Percentiles rank a stretch among this genome's conserved stretches.
phyloP scores from a whole-genome alignment of 1,139 yeast species.

The Suhomyces anneliseae region DNA sequence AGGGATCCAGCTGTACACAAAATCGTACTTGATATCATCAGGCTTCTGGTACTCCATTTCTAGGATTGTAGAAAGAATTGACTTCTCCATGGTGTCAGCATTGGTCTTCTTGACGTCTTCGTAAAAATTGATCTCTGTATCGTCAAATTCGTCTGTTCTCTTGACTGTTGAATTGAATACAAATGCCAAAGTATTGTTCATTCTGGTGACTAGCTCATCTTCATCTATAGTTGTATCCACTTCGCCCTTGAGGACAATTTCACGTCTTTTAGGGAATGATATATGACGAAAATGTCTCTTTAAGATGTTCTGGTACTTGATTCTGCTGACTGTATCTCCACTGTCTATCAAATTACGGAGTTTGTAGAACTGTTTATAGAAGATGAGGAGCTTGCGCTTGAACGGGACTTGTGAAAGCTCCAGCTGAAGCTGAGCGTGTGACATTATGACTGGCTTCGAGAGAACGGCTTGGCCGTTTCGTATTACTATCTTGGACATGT shows the following conservation, averaged over 20 bases:
- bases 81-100: slow-evolving; percentile 27
- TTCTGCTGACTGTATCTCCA: slow-evolving; percentile 16
- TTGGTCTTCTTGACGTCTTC: slow-evolving; percentile 21
- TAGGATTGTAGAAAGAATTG: slow-evolving; percentile 31
- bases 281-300: slow-evolving; percentile 27
- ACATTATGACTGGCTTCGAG: slow-evolving; percentile 9
- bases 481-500: slow-evolving; percentile 1
- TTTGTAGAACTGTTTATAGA: slow-evolving; percentile 35
- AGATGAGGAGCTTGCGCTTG: slow-evolving; percentile 16
- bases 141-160: slow-evolving; percentile 14
- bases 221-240: slow-evolving; percentile 8
- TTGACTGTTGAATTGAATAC: slow-evolving; percentile 40
- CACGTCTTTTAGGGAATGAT: slow-evolving; percentile 22
- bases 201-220: slow-evolving; percentile 23
- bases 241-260: slow-evolving; percentile 10
- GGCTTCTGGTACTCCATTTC: slow-evolving; percentile 33
- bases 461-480: slow-evolving; percentile 10
- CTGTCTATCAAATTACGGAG: slow-evolving; percentile 27
- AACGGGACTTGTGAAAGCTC: slow-evolving; percentile 8
- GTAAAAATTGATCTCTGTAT: slow-evolving; percentile 20
- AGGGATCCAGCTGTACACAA: slow-evolving; percentile 29
- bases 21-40: slow-evolving; percentile 30
- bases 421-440: slow-evolving; percentile 1
- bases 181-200: slow-evolving; percentile 38
- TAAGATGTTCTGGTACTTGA: slow-evolving; percentile 22